Base-by-base conservation (phyloP, 148 eudicot genomes). In the Camellia japonica region DNA sequence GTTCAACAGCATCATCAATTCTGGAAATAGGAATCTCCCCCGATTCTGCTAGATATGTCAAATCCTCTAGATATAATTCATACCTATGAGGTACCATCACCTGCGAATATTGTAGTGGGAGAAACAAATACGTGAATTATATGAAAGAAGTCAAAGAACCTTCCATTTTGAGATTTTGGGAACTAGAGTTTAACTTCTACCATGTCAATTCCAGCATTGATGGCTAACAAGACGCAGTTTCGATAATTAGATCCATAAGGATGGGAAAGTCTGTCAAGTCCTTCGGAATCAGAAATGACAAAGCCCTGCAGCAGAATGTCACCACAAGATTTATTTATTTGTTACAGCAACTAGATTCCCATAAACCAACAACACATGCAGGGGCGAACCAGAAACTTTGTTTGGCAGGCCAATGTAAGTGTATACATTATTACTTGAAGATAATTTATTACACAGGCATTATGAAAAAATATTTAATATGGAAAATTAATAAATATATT, bases 201-300 rank as follows among this genome's bases (percentile, higher is more conserved):
- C 97, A 96, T 96, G 85, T 96, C 99, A 75, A 96, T 85, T 85
- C 99, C 99, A 42, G 99, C 97, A 81, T 86, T 92, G 52, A 96
- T 64, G 38, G 93, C 82, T 15, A 86, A 76, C 41, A 84, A 80
- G 80, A 93, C 80, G 75, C 87, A 87, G 44, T 79, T 81, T 54
- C 91, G 89, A 81, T 91, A 96, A 82, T 93, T 82, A 74, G 94
- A 88, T 2, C 94, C 95, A 81, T 38, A 78, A 16, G 97, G 98
- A 77, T 79, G 55, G 72, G 81, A 87, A 15, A 96, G 90, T 77
- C 90, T 82, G 84, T 96, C 99, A 78, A 96, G 88, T 75, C 90
- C 99, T 87, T 93, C 94, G 85, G 97, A 93, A 69, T 96, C 99
- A 18, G 98, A 84, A 66, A 96, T 92, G 38, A 96, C 85, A 84